Base-by-base conservation (phyloP, 768 basidiomycete genomes). In the Crucibulum laeve region DNA sequence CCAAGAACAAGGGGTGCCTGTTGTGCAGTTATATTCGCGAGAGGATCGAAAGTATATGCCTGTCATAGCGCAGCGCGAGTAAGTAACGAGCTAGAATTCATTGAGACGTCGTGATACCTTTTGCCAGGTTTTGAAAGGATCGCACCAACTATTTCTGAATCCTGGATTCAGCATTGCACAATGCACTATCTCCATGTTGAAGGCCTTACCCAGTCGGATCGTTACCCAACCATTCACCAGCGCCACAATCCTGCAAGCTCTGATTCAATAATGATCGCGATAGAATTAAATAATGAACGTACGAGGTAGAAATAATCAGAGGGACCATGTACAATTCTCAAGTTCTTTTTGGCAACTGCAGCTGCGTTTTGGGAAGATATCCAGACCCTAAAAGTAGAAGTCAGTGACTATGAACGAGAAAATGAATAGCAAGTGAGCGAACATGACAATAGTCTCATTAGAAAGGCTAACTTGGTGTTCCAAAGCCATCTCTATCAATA, bases 91-190 rank as follows among this genome's bases (percentile, higher is more conserved):
- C 28, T 30, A 30, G 28, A 30, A 7, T 30, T n/a, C 7, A 19
- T 13, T 11, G 26, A 13, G 17, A 34, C 19, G n/a, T 35, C 28
- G 19, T 43, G 53, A 45, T 43, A 84, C 83, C 63, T 79, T 74
- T 55, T 84, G 79, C 87, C 87, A 91, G 4, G 80, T 80, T 61
- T 87, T 87, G 77, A 82, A 87, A 0, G 84, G 83, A 52, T 83
- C 82, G 54, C 83, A 87, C 82, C 85, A 87, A 52, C 78, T 80
- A 47, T 78, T 79, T 4, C 77, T 74, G 41, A 36, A 50, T 42
- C 13, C 39, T 42, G 41, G 10, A 15, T 21, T 5, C 8, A 17
- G 24, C 15, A 13, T 7, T 5, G n/a, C 30, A 15, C 6, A 5
- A 2, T 17, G 22, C 38, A 24, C 18, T 18, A 45, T 5, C 22